Evolutionary conservation across 106 monocot species (phyloP).

Genomic region (Acanthochlamys bracteata): DNA sequence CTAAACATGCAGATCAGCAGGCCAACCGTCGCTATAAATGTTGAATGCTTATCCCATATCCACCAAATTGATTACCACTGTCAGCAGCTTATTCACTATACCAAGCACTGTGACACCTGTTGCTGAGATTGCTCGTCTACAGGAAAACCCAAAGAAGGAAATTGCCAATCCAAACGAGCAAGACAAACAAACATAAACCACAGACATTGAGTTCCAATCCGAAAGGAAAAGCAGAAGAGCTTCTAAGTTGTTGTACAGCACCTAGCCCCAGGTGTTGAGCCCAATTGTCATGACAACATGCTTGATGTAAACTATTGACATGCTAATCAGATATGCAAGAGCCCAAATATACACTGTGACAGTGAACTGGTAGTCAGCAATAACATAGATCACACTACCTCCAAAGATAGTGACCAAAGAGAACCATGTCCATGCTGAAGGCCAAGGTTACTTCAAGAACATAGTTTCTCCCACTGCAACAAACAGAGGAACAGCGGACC

Average conservation of each 20-base stretch:
- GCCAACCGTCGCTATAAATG: slow-evolving; percentile 25
- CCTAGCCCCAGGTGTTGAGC: slow-evolving; percentile 70
- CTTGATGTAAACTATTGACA: slow-evolving; percentile 73
- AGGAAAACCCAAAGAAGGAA: slow-evolving; percentile 76
- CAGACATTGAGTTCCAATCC: slow-evolving; percentile 32
- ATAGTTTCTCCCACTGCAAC: slow-evolving; percentile 71
- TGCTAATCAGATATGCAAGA: slow-evolving; percentile 50
- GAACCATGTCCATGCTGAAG: slow-evolving; percentile 41
- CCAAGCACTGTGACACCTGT: slow-evolving; percentile 76
- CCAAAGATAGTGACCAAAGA: slow-evolving; percentile 60
- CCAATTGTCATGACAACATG: slow-evolving; percentile 80
- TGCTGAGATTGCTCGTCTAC: slow-evolving; percentile 50
- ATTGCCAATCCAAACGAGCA: slow-evolving; percentile 64
- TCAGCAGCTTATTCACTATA: slow-evolving; percentile 36
- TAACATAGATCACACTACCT: slow-evolving; percentile 53
- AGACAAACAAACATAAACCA: slow-evolving; percentile 47
- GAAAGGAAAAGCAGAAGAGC: slow-evolving; percentile 52
- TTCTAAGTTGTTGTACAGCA: slow-evolving; percentile 67
- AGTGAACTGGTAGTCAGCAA: slow-evolving; percentile 36
- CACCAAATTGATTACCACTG: slow-evolving; percentile 34
- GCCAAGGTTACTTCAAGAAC: slow-evolving; percentile 69
- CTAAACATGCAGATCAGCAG: slow-evolving; percentile 37
- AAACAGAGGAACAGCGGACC: slow-evolving; percentile 75
- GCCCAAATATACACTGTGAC: slow-evolving; percentile 62
- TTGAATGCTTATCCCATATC: slow-evolving; percentile 44